Percentiles rank a stretch among this genome's conserved stretches.
Conservation (phyloP, 2,329 filamentous ascomycete genomes). For the Zymoseptoria pseudotritici region DNA sequence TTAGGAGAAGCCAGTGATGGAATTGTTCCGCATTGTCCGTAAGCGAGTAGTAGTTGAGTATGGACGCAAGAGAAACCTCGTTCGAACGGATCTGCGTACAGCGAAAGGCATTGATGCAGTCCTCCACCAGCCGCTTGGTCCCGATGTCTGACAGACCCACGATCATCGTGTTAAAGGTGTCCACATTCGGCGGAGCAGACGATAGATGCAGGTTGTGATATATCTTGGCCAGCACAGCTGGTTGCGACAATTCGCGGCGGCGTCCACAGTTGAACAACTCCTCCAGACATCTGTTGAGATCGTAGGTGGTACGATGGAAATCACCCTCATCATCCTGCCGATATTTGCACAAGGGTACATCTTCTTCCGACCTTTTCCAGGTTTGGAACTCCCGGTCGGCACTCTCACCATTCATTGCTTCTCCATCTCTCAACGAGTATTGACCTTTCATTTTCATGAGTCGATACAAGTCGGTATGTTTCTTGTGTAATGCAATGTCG, state of each 20-base stretch:
- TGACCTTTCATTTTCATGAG: neutral
- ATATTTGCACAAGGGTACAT: constrained; percentile 25
- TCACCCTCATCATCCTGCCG: constrained; percentile 33
- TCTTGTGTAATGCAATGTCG: constrained; percentile 2
- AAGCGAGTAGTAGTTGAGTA: constrained; percentile 35
- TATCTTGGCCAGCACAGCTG: constrained; percentile 33
- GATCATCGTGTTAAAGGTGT: constrained; percentile 65
- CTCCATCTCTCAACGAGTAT: neutral
- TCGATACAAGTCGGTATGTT: neutral
- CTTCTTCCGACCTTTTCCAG: constrained; percentile 1
- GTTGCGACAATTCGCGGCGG: constrained; percentile 4
- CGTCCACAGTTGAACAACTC: constrained; percentile 20
- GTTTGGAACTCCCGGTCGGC: neutral
- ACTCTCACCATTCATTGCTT: neutral
- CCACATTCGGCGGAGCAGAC: constrained; percentile 52
- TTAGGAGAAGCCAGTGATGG: constrained; percentile 32
- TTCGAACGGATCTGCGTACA: constrained; percentile 38
- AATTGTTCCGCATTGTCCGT: constrained; percentile 30
- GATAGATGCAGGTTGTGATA: constrained; percentile 61
- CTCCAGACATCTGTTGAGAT: constrained; percentile 21
- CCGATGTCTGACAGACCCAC: constrained; percentile 47
- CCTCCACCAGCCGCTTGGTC: constrained; percentile 21
- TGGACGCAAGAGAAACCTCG: constrained; percentile 36
- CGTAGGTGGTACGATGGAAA: constrained; percentile 20
- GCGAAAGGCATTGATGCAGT: constrained; percentile 25